Conservation (phyloP, 495 filamentous ascomycete species). For the Amorphotheca resinae region DNA sequence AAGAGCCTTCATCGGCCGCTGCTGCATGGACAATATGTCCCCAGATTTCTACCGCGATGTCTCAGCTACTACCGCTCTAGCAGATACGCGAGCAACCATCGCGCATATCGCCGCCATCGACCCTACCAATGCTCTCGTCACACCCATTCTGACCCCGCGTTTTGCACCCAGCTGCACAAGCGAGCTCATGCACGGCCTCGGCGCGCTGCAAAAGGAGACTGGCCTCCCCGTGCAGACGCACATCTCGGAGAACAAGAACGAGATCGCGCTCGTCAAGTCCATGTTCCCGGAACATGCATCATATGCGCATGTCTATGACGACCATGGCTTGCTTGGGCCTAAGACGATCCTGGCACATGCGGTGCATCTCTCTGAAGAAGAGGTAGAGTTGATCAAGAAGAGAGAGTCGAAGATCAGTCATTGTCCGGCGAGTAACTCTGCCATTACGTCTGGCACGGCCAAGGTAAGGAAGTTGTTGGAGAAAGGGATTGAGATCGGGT, state of each 20-base stretch:
- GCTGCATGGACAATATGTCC: constrained; percentile 75
- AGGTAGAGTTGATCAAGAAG: constrained; percentile 47
- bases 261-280: constrained; percentile 53
- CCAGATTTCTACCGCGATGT: constrained; percentile 68
- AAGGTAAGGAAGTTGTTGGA: constrained; percentile 62
- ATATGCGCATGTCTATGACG: constrained; percentile 77
- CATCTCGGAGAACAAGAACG: constrained; percentile 70
- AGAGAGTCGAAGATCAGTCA: constrained; percentile 59
- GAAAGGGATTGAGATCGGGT: constrained; percentile 59
- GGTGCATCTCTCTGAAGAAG: constrained; percentile 55
- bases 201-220: constrained; percentile 44
- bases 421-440: constrained; percentile 76
- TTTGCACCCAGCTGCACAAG: constrained; percentile 71
- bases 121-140: constrained; percentile 43
- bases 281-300: constrained; percentile 51
- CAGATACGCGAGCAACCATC: constrained; percentile 48
- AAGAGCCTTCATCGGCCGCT: constrained; percentile 78
- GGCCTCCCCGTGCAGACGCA: constrained; percentile 75
- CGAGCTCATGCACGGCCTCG: constrained; percentile 47
- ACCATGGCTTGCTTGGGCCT: constrained; percentile 48
- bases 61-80: constrained; percentile 40
- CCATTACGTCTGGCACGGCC: constrained; percentile 61
- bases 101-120: constrained; percentile 57
- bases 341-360: constrained; percentile 81
- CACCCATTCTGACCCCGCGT: constrained; percentile 78